Evolutionary conservation across 2,329 filamentous ascomycete genomes (phyloP).

Genomic region (Pseudopyrenochaeta lycopersici): DNA sequence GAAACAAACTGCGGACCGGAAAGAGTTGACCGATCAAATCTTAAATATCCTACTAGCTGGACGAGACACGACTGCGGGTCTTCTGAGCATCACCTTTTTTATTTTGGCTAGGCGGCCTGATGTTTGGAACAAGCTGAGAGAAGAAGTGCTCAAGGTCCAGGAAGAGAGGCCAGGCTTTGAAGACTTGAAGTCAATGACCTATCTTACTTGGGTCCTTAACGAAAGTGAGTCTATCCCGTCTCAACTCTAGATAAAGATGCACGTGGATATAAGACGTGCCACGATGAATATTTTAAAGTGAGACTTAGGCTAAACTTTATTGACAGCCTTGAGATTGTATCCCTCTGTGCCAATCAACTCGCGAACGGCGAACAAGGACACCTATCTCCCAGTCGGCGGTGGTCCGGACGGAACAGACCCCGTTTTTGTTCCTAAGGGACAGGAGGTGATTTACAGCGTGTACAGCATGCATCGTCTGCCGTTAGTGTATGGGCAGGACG

Average conservation of each 20-base stretch:
- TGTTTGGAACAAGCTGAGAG: not conserved
- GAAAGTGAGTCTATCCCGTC: not conserved
- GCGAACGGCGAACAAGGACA: not conserved
- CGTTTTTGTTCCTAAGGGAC: slow-evolving; percentile 10
- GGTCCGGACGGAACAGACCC: slow-evolving; percentile 14
- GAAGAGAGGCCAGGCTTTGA: not conserved
- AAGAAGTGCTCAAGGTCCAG: not conserved
- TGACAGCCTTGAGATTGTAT: not conserved
- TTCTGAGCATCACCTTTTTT: slow-evolving; percentile 10
- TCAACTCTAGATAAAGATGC: not conserved
- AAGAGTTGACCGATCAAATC: not conserved
- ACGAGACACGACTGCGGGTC: slow-evolving; percentile 62
- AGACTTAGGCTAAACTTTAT: not conserved
- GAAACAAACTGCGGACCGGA: not conserved
- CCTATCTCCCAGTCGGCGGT: slow-evolving; percentile 19
- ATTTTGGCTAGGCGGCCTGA: not conserved
- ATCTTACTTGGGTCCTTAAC: slow-evolving; percentile 9
- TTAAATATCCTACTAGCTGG: slow-evolving; percentile 61
- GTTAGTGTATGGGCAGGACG: slow-evolving; percentile 53
- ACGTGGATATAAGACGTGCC: not conserved
- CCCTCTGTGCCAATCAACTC: not conserved
- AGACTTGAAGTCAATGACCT: not conserved
- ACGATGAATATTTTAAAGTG: not conserved
- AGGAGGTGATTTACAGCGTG: slow-evolving; percentile 42
- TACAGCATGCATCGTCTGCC: slow-evolving; percentile 58